Percentiles rank a stretch among this genome's conserved stretches.
Conservation (phyloP, 805 yeast genomes). For the Candida rishiriensis region DNA sequence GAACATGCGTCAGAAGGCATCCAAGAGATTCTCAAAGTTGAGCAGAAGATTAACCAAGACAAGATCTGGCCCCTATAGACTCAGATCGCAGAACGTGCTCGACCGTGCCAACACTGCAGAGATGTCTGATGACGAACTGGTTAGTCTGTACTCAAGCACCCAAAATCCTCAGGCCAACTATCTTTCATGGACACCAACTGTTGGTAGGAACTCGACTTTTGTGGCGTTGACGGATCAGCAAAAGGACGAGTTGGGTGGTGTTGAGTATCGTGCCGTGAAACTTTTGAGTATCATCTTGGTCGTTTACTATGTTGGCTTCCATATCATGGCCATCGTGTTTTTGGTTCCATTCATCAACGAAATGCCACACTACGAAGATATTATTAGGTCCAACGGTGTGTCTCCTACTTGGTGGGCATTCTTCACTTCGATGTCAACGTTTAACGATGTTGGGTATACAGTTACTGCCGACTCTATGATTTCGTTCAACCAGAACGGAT, state of each 20-base stretch:
- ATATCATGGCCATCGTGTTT: constrained; percentile 47
- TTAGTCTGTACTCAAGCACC: constrained; percentile 20
- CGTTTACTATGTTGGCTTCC: constrained; percentile 72
- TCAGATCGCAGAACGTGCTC: neutral
- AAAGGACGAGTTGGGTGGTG: constrained; percentile 94
- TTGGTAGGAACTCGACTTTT: constrained; percentile 92
- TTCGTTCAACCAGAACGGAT: constrained; percentile 60
- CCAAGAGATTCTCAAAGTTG: constrained; percentile 15
- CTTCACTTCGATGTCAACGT: constrained; percentile 73
- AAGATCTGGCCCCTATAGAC: constrained; percentile 6
- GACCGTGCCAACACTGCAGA: constrained; percentile 5
- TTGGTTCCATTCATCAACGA: constrained; percentile 59
- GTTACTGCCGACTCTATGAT: constrained; percentile 77
- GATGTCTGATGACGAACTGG: constrained; percentile 29
- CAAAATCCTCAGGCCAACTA: constrained; percentile 47
- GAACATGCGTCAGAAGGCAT: constrained; percentile 17
- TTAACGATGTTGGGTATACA: constrained; percentile 83
- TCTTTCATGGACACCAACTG: constrained; percentile 84
- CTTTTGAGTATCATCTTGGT: constrained; percentile 62
- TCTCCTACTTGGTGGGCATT: constrained; percentile 92
- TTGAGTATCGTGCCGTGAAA: constrained; percentile 88
- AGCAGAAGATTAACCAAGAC: constrained; percentile 24
- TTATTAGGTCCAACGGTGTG: constrained; percentile 53
- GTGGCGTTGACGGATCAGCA: constrained; percentile 76
- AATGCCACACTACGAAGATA: constrained; percentile 36